phyloP scores from a whole-genome alignment of 495 filamentous ascomycete species.

The Xylona heveae region DNA sequence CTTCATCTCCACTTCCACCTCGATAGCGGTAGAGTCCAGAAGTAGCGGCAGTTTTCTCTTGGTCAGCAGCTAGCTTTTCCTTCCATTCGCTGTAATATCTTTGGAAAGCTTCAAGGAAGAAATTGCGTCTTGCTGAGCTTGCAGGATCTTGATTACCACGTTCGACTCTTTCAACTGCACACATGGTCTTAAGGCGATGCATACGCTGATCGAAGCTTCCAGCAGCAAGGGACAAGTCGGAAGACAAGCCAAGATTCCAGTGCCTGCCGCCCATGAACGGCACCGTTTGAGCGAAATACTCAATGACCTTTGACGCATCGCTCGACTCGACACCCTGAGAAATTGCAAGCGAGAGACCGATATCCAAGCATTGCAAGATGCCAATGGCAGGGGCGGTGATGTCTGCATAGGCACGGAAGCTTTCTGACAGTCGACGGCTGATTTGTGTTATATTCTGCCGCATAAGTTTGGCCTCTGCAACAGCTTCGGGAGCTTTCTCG shows the following conservation, averaged over 20 bases:
- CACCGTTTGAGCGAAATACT: too few species aligned
- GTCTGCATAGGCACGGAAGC: conserved; percentile 65
- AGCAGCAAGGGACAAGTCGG: too few species aligned
- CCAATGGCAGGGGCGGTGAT: conserved; percentile 57
- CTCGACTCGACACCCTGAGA: conserved; percentile 10
- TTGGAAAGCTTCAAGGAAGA: too few species aligned
- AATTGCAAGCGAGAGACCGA: conserved; percentile 45
- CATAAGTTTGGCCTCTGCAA: conserved; percentile 33
- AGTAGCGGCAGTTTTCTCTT: conserved; percentile 45
- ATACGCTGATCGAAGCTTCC: too few species aligned
- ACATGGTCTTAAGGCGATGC: too few species aligned
- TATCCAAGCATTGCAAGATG: conserved; percentile 59
- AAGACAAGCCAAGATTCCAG: too few species aligned
- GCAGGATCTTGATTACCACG: too few species aligned
- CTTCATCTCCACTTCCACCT: conserved; percentile 49
- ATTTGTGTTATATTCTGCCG: conserved; percentile 53
- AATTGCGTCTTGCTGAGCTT: too few species aligned
- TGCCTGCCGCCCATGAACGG: too few species aligned
- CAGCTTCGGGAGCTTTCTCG: conserved; percentile 21
- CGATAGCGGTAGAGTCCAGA: conserved; percentile 61
- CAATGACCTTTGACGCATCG: conserved; percentile 8
- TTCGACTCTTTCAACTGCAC: too few species aligned
- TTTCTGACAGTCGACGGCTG: conserved; percentile 35
- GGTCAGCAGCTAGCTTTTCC: conserved; percentile 45
- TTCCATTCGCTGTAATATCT: conserved; percentile 62